A percentile compares a stretch with the other conserved stretches of the same genome.
Conservation (phyloP, 2,329 filamentous ascomycete genomes). For the Aspergillus sp. region DNA sequence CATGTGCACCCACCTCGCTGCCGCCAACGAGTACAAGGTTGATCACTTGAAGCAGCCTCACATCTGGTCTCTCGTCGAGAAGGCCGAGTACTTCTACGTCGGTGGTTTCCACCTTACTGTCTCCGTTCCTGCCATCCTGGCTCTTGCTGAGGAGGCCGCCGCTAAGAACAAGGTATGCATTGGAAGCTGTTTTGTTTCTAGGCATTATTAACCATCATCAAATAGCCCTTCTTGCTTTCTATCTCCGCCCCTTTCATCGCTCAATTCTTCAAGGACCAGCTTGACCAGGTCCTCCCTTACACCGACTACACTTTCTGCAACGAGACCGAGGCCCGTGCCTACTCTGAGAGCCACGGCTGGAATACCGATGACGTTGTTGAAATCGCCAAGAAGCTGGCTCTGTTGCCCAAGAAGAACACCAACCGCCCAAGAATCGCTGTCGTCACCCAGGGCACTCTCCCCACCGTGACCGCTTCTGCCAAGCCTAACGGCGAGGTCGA, state of each 20-base stretch:
- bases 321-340: slow-evolving; percentile 88
- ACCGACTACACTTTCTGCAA: slow-evolving; percentile 97
- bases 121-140: slow-evolving; percentile 83
- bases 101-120: slow-evolving; percentile 98
- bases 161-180: slow-evolving; percentile 70
- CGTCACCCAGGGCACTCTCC: slow-evolving; percentile 89
- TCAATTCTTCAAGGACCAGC: slow-evolving; percentile 95
- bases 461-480: slow-evolving; percentile 74
- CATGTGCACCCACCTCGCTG: slow-evolving; percentile 90
- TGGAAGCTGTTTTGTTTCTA: background rate
- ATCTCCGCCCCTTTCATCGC: slow-evolving; percentile 93
- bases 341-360: slow-evolving; percentile 75
- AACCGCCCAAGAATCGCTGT: slow-evolving; percentile 81
- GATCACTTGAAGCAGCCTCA: slow-evolving; percentile 87
- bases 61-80: slow-evolving; percentile 88
- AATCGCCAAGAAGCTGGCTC: slow-evolving; percentile 80
- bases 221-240: slow-evolving; percentile 72
- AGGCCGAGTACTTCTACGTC: slow-evolving; percentile 84
- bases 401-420: slow-evolving; percentile 86
- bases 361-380: slow-evolving; percentile 72
- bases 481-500: slow-evolving; percentile 61
- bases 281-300: slow-evolving; percentile 82
- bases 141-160: slow-evolving; percentile 84
- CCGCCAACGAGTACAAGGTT: slow-evolving; percentile 94
- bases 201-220: slow-evolving; percentile 4